A percentile compares a stretch with the other conserved stretches of the same genome.
Conservation (phyloP, 768 basidiomycete species). For the Boletus sp. region DNA sequence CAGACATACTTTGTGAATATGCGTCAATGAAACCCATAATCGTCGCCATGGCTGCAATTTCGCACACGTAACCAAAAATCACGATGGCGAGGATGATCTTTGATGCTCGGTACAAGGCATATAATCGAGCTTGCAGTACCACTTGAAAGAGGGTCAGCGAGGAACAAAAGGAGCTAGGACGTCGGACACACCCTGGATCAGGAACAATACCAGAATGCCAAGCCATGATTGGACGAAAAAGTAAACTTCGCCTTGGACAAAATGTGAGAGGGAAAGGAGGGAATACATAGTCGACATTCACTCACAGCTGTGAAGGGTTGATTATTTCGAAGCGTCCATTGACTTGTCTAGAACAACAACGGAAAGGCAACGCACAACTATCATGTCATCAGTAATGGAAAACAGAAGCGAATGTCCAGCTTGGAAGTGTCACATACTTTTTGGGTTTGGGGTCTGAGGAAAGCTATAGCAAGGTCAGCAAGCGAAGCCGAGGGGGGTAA, state of each 20-base stretch:
- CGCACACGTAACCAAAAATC: conserved; percentile 1
- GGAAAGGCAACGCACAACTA: background rate
- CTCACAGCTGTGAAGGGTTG: background rate
- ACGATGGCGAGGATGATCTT: conserved; percentile 5
- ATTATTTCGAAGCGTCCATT: background rate
- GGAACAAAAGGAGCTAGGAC: background rate
- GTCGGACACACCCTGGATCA: conserved; percentile 5
- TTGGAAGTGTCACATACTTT: background rate
- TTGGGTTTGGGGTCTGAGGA: background rate
- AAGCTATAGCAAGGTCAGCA: background rate
- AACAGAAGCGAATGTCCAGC: background rate
- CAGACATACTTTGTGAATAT: conserved; percentile 2
- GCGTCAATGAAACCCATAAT: conserved; percentile 6
- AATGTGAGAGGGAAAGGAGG: background rate
- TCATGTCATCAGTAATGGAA: background rate
- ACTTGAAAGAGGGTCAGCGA: conserved; percentile 1
- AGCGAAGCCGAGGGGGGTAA: background rate
- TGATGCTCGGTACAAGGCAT: conserved; percentile 9
- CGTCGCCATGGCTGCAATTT: conserved; percentile 4
- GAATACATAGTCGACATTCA: background rate
- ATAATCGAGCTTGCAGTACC: conserved; percentile 14
- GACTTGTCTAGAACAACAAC: background rate
- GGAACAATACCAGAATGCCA: background rate
- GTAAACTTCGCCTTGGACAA: conserved; percentile 2
- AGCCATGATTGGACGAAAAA: conserved; percentile 7